Conservation (phyloP, 345 rosid genomes). For the Heritiera littoralis region DNA sequence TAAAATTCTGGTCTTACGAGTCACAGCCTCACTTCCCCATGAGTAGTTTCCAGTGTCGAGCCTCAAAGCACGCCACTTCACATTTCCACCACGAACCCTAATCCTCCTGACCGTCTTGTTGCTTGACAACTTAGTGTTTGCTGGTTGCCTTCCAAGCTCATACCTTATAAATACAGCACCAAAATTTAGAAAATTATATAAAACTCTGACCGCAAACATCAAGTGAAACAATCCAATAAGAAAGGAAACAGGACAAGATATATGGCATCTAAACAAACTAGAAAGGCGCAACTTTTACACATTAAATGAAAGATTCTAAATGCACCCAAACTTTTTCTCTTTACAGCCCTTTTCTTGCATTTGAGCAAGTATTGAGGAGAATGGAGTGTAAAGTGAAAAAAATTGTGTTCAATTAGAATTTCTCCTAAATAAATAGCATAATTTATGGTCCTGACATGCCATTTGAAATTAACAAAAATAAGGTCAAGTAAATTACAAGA, state of each 20-base stretch:
- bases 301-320: not conserved
- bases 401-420: too few relatives aligned
- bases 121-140: slow-evolving; percentile 78
- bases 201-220: not conserved
- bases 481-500: not conserved
- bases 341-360: too few relatives aligned
- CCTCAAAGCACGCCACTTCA: slow-evolving; percentile 87
- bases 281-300: not conserved
- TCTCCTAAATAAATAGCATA: not conserved
- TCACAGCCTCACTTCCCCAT: slow-evolving; percentile 88
- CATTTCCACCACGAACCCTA: slow-evolving; percentile 81
- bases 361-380: too few relatives aligned
- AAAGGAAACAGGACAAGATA: not conserved
- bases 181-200: not conserved
- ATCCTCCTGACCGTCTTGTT: slow-evolving; percentile 87
- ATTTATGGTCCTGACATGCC: not conserved
- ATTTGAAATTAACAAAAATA: not conserved
- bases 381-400: too few relatives aligned
- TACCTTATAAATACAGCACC: slow-evolving; percentile 45
- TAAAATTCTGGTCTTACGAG: slow-evolving; percentile 79
- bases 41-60: slow-evolving; percentile 87
- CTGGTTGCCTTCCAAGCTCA: slow-evolving; percentile 88
- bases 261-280: not conserved
- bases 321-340: too few relatives aligned
- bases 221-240: not conserved